phyloP scores from a whole-genome alignment of 345 rosid genomes.

The Dovyalis caffra region DNA sequence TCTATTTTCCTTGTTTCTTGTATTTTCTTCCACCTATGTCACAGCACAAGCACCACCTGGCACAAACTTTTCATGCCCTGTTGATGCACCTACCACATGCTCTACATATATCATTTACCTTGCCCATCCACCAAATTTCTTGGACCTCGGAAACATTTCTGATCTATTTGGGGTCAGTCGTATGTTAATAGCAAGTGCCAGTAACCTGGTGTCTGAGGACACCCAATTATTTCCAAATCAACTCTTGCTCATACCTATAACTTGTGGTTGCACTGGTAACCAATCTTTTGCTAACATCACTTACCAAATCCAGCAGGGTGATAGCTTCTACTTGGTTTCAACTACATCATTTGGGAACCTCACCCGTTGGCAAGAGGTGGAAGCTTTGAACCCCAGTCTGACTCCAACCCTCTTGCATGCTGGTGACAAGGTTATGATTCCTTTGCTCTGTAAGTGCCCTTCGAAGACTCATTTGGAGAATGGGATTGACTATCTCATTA shows the following conservation, averaged over 20 bases:
- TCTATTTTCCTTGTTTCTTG: slow-evolving; percentile 22
- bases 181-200: slow-evolving; percentile 36
- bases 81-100: slow-evolving; percentile 26
- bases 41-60: slow-evolving; percentile 33
- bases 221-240: slow-evolving; percentile 40
- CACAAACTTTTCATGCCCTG: slow-evolving; percentile 40
- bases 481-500: slow-evolving; percentile 40
- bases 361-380: slow-evolving; percentile 44
- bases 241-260: slow-evolving; percentile 52
- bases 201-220: slow-evolving; percentile 51
- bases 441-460: slow-evolving; percentile 65
- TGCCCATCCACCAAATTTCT: slow-evolving; percentile 35
- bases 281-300: slow-evolving; percentile 48
- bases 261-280: slow-evolving; percentile 49
- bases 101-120: slow-evolving; percentile 39
- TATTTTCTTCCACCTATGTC: slow-evolving; percentile 12
- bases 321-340: slow-evolving; percentile 48
- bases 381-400: slow-evolving; percentile 37
- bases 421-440: slow-evolving; percentile 45
- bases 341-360: slow-evolving; percentile 43
- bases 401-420: slow-evolving; percentile 34
- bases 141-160: slow-evolving; percentile 49
- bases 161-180: slow-evolving; percentile 44
- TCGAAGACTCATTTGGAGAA: slow-evolving; percentile 25
- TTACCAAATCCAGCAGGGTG: slow-evolving; percentile 49